Evolutionary conservation across 2,329 filamentous ascomycete species (phyloP).

Genomic region (Neocucurbitaria cava): DNA sequence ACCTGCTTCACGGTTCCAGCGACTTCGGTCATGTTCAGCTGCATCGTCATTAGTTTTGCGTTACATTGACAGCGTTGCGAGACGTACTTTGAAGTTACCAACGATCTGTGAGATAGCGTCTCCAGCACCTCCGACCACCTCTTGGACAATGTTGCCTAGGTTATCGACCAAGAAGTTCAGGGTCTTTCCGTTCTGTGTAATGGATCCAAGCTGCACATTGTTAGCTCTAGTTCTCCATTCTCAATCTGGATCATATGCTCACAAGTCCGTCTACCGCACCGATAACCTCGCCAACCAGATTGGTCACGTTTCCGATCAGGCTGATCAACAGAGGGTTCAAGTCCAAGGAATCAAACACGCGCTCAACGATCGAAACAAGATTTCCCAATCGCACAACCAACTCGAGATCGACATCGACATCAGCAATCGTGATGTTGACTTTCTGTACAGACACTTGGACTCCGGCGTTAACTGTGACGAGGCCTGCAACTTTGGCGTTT

Average conservation of each 20-base stretch:
- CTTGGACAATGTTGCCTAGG: slow-evolving; percentile 68
- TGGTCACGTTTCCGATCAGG: slow-evolving; percentile 61
- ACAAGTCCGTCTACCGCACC: slow-evolving; percentile 64
- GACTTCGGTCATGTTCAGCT: slow-evolving; percentile 65
- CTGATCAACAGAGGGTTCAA: slow-evolving; percentile 67
- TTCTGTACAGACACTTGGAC: slow-evolving; percentile 56
- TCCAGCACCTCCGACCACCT: slow-evolving; percentile 59
- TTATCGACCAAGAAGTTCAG: slow-evolving; percentile 67
- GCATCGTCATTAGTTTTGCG: slow-evolving; percentile 1
- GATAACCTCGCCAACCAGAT: slow-evolving; percentile 61
- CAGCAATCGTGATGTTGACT: slow-evolving; percentile 68
- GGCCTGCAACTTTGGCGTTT: slow-evolving; percentile 64
- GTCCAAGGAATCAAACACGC: slow-evolving; percentile 65
- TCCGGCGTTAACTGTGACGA: slow-evolving; percentile 62
- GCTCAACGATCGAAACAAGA: slow-evolving; percentile 67
- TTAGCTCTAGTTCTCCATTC: neutral
- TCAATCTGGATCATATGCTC: neutral
- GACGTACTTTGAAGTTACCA: slow-evolving; percentile 58
- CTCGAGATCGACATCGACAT: slow-evolving; percentile 66
- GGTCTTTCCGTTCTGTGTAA: slow-evolving; percentile 62
- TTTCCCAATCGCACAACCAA: slow-evolving; percentile 66
- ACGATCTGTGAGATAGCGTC: slow-evolving; percentile 60
- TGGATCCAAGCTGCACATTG: slow-evolving; percentile 56
- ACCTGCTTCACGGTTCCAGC: slow-evolving; percentile 42
- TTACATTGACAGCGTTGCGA: neutral